Evolutionary conservation across 2,329 filamentous ascomycete species (phyloP).

Genomic region (Bretziella fagacearum): DNA sequence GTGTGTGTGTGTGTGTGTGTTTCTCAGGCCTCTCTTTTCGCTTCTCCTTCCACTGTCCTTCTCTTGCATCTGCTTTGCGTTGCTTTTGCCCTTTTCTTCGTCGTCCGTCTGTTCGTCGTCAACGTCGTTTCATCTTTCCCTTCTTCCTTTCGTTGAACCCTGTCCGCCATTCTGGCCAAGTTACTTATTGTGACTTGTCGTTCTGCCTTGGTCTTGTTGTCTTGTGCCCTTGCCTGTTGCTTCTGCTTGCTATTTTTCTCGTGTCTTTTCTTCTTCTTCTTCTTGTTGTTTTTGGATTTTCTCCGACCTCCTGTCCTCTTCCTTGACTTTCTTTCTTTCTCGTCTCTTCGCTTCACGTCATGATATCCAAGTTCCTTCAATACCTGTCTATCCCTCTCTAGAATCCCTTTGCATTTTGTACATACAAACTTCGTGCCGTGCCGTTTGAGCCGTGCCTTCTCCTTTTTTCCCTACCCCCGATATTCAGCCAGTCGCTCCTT

Average conservation of each 20-base stretch:
- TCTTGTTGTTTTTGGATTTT: not conserved
- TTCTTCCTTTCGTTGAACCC: not conserved
- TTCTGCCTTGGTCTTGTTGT: too few species aligned
- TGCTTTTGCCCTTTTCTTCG: not conserved
- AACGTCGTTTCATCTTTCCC: slow-evolving; percentile 3
- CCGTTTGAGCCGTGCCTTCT: not conserved
- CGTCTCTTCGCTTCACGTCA: not conserved
- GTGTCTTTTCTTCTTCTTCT: too few species aligned
- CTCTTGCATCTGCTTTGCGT: not conserved
- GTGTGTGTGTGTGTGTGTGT: not conserved
- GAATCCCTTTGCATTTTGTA: not conserved
- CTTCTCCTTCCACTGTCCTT: not conserved
- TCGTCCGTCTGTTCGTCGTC: not conserved
- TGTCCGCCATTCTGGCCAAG: not conserved
- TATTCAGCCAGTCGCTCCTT: not conserved
- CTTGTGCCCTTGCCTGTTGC: too few species aligned
- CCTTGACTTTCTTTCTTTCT: not conserved
- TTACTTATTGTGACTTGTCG: not conserved
- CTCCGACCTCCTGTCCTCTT: not conserved
- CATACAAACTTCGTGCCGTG: not conserved
- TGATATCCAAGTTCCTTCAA: not conserved
- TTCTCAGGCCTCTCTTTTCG: not conserved
- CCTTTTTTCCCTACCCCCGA: not conserved
- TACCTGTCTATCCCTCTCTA: not conserved
- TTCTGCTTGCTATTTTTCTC: too few species aligned